Evolutionary conservation across 176 grass and related monocot genomes (phyloP).

Genomic region (Aegilops speltoides): DNA sequence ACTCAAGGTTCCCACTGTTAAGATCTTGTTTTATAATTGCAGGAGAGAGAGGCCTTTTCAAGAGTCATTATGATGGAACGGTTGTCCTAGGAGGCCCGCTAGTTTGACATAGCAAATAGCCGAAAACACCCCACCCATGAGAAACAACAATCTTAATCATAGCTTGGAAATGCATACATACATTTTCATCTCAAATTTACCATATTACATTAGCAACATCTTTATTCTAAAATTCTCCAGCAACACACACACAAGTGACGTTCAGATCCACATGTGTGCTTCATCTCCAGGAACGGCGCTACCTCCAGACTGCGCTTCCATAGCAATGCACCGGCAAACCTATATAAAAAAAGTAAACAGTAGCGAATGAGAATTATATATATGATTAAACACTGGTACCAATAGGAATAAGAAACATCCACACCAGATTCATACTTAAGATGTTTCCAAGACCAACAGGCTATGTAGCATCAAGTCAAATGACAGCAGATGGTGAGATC

Average conservation of each 20-base stretch:
- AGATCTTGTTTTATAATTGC: constrained; percentile 53
- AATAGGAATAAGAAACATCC: neutral
- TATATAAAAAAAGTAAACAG: neutral
- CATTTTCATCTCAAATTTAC: neutral
- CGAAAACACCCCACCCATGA: neutral
- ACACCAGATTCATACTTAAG: constrained; percentile 13
- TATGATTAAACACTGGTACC: neutral
- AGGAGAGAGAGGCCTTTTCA: neutral
- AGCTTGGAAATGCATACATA: neutral
- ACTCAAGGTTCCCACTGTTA: constrained; percentile 78
- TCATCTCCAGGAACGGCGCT: neutral
- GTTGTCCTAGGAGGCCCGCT: neutral
- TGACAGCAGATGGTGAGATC: constrained; percentile 11
- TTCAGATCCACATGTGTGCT: constrained; percentile 3
- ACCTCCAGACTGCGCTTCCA: neutral
- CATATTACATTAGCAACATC: constrained; percentile 15
- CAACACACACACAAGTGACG: neutral
- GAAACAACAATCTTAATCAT: neutral
- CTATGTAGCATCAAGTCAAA: neutral
- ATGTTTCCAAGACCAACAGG: neutral
- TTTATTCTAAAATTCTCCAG: constrained; percentile 9
- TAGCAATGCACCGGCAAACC: neutral
- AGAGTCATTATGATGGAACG: neutral
- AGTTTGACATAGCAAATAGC: neutral
- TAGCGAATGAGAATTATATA: neutral